Base-by-base conservation (phyloP, 1,284 basidiomycete species). In the Rhodotorula sp. region DNA sequence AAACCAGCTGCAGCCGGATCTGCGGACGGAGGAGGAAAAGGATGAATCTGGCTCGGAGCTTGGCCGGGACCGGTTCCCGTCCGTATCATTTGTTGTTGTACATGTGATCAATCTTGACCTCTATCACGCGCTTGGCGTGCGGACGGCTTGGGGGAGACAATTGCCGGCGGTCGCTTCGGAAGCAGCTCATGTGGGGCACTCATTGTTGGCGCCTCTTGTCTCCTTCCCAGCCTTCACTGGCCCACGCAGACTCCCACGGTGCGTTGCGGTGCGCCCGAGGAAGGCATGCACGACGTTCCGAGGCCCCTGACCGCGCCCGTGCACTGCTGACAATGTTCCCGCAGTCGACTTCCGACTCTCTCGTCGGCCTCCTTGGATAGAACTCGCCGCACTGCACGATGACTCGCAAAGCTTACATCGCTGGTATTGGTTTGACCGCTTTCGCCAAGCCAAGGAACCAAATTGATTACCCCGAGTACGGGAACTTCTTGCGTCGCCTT, bases 381-480 rank as follows among this genome's bases (percentile, higher is more conserved):
- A 43, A 43, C 38, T 43, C 38, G 38, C 38, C 38, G 38, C 38
- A 50, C 19, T n/a, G 43, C 38, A 48, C 21, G 28, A 60, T 57
- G 57, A 31, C 66, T 15, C 54, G 69, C n/a, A 76, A 75, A 55
- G 67, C 71, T 5, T 77, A 70, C 64, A 57, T 93, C 63, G 83
- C 92, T 67, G 91, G 90, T 26, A 88, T 86, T 62, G 90, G 91
- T 77, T 89, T 88, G 80, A 92, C 90, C 0, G 88, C 88, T 28
- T 92, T 92, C 81, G 88, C 88, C 79, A 92, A 92, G 86, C 90
- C 89, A 12, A 84, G 88, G 67, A 88, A 85, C 56, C 60, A 64
- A 5, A 55, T 67, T n/a, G 80, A 81, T 63, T 82, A 59, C 16
- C 52, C 60, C 19, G 59, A 57, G 52, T 64, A 23, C 48, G 54